Percentiles rank a stretch among this genome's conserved stretches.
Evolutionary conservation across 2,329 filamentous ascomycete genomes (phyloP).

Genomic region (Gaeumannomyces sp.): DNA sequence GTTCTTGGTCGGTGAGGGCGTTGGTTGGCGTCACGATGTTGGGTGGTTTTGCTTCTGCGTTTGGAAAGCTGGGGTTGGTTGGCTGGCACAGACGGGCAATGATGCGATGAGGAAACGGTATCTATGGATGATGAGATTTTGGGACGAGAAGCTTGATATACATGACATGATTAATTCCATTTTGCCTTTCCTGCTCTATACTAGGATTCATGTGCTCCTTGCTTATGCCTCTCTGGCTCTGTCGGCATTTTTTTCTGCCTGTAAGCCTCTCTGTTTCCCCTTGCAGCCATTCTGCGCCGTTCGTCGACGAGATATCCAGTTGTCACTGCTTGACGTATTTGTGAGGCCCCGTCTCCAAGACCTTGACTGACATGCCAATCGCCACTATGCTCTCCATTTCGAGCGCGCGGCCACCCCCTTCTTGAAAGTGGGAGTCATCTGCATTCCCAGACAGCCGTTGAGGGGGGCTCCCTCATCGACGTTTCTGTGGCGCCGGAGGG

Average conservation of each 20-base stretch:
- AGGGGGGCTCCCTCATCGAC: constrained; percentile 55
- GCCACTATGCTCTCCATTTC: constrained; percentile 40
- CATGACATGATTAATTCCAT: background rate
- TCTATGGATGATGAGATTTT: background rate
- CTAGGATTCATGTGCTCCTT: background rate
- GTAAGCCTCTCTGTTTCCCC: background rate
- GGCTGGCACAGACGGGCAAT: background rate
- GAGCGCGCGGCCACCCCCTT: constrained; percentile 13
- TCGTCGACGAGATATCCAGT: background rate
- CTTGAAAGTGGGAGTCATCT: constrained; percentile 52
- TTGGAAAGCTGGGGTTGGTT: background rate
- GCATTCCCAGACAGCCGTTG: constrained; percentile 58
- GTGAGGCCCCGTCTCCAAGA: constrained; percentile 41
- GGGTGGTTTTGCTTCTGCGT: background rate
- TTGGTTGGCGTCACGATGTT: background rate
- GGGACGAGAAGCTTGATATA: background rate
- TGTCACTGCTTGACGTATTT: constrained; percentile 27
- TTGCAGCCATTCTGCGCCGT: background rate
- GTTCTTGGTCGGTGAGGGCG: background rate
- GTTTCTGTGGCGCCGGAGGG: constrained; percentile 50
- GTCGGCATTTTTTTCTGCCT: background rate
- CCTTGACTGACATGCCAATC: constrained; percentile 50
- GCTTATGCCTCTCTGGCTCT: too few relatives aligned
- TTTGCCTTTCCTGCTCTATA: background rate
- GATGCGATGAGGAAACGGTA: background rate